Evolutionary conservation across 2,329 filamentous ascomycete genomes (phyloP).

Genomic region (Penicillium sp.): DNA sequence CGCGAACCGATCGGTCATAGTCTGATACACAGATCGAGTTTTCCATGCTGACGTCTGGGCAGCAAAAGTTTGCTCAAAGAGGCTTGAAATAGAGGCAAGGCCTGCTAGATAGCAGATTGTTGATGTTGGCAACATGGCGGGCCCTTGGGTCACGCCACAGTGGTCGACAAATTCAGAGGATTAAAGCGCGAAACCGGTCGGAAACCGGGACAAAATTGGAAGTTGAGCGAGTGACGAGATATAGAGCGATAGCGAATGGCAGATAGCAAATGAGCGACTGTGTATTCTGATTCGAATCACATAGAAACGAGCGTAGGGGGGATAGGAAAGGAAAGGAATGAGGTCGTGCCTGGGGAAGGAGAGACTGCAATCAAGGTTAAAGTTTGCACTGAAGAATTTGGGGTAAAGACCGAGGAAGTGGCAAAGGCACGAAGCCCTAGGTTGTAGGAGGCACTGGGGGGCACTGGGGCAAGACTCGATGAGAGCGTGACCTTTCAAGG

Average conservation of each 20-base stretch:
- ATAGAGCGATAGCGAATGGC: not conserved
- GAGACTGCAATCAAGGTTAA: not conserved
- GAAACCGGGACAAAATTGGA: not conserved
- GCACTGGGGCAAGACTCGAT: not conserved
- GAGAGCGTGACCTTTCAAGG: too few species aligned
- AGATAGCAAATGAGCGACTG: not conserved
- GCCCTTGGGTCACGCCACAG: not conserved
- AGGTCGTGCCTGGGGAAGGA: not conserved
- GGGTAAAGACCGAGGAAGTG: not conserved
- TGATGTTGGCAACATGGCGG: slow-evolving; percentile 12
- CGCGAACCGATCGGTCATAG: slow-evolving; percentile 51
- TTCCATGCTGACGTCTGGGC: slow-evolving; percentile 40
- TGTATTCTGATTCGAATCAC: too few species aligned
- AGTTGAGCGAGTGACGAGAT: not conserved
- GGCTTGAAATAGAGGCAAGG: slow-evolving; percentile 1
- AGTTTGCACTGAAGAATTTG: not conserved
- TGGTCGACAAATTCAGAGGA: not conserved
- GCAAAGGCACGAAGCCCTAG: not conserved
- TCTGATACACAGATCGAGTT: slow-evolving; percentile 48
- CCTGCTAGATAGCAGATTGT: not conserved
- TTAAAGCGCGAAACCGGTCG: not conserved
- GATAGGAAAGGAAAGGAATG: not conserved
- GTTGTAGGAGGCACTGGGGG: not conserved
- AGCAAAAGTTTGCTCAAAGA: slow-evolving; percentile 20
- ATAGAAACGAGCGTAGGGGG: not conserved